Evolutionary conservation across 768 basidiomycete species (phyloP).

Genomic region (Punctularia strigosozonata): DNA sequence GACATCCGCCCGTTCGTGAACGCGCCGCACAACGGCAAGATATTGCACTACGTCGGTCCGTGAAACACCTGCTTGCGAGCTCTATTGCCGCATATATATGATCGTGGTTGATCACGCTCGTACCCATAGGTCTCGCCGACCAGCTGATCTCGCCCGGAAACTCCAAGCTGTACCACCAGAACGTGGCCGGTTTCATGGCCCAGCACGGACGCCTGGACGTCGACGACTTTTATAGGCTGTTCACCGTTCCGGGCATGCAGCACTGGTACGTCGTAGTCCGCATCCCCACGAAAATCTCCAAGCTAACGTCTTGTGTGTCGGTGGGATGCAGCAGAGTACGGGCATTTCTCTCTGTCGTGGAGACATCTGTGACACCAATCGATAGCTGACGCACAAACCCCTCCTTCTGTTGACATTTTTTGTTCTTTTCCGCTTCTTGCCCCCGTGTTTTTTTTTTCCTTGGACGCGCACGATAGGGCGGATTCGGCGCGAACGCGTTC

Average conservation of each 20-base stretch:
- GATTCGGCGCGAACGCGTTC: constrained; percentile 16
- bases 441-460: too few relatives aligned
- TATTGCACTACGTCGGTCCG: constrained; percentile 16
- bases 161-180: constrained; percentile 14
- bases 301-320: not conserved
- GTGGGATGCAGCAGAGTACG: not conserved
- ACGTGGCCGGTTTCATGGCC: constrained; percentile 12
- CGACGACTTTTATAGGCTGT: constrained; percentile 21
- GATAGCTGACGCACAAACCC: not conserved
- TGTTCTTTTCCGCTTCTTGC: not conserved
- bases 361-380: not conserved
- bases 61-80: too few relatives aligned
- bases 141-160: constrained; percentile 19
- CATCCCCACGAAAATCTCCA: not conserved
- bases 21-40: constrained; percentile 12
- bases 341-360: constrained; percentile 1
- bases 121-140: too few relatives aligned
- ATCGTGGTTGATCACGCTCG: too few relatives aligned
- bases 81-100: too few relatives aligned
- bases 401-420: not conserved
- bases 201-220: constrained; percentile 12
- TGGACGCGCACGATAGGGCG: constrained; percentile 9
- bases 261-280: constrained; percentile 13
- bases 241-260: constrained; percentile 20
- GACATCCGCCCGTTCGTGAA: constrained; percentile 13